Evolutionary conservation across 2,329 filamentous ascomycete species (phyloP).

Genomic region (Clonostachys byssicola): DNA sequence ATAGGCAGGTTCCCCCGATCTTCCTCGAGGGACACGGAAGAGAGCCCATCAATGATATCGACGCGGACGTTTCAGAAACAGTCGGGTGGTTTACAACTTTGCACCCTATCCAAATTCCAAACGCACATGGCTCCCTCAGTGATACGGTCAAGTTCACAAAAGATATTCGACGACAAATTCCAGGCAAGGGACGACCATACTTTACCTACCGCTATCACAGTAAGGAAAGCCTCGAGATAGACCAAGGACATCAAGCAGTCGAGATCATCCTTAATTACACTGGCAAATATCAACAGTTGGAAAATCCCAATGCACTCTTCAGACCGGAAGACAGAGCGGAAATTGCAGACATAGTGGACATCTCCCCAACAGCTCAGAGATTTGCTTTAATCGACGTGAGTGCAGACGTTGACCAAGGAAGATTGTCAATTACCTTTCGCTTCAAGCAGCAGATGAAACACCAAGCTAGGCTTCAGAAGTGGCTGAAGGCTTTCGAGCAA

Average conservation of each 20-base stretch:
- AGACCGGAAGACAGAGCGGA: slow-evolving; percentile 6
- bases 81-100: slow-evolving; percentile 34
- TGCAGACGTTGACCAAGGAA: slow-evolving; percentile 35
- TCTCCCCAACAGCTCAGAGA: slow-evolving; percentile 10
- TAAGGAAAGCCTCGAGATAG: slow-evolving; percentile 16
- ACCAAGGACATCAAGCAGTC: slow-evolving; percentile 24
- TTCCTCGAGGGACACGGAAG: slow-evolving; percentile 29
- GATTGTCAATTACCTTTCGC: slow-evolving; percentile 35
- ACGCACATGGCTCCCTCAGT: slow-evolving; percentile 3
- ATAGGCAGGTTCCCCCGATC: slow-evolving; percentile 17
- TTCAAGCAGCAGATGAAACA: slow-evolving; percentile 35
- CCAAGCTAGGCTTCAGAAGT: slow-evolving; percentile 31
- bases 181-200: slow-evolving; percentile 28
- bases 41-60: slow-evolving; percentile 20
- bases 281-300: slow-evolving; percentile 21
- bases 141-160: slow-evolving; percentile 10
- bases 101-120: slow-evolving; percentile 16
- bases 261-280: slow-evolving; percentile 46
- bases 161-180: slow-evolving; percentile 16
- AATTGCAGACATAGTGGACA: slow-evolving; percentile 6
- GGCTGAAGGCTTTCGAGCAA: slow-evolving; percentile 36
- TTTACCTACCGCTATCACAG: slow-evolving; percentile 17
- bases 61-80: slow-evolving; percentile 22
- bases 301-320: slow-evolving; percentile 10
- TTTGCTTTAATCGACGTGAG: slow-evolving; percentile 27